Conservation (phyloP, 371 early-diverging fungal genomes). For the Mucor circinelloides region DNA sequence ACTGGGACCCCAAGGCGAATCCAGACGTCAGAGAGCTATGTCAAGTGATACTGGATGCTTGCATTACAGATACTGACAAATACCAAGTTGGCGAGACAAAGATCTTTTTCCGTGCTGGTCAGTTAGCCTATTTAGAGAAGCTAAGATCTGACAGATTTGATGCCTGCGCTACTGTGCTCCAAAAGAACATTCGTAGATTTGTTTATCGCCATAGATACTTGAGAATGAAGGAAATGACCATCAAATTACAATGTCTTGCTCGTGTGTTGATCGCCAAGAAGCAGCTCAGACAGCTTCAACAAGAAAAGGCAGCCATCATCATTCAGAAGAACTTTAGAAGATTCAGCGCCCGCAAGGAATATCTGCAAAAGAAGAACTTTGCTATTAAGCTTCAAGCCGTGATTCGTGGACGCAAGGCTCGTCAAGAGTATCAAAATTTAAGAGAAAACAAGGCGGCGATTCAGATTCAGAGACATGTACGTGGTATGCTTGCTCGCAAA, state of each 20-base stretch:
- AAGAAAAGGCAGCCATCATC: conserved; percentile 71
- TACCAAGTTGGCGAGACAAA: conserved; percentile 97
- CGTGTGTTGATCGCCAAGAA: conserved; percentile 66
- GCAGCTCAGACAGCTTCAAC: conserved; percentile 51
- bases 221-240: conserved; percentile 53
- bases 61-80: conserved; percentile 77
- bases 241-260: conserved; percentile 60
- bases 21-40: conserved; percentile 56
- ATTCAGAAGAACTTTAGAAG: conserved; percentile 78
- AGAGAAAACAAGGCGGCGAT: conserved; percentile 70
- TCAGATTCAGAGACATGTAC: conserved; percentile 68
- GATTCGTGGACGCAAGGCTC: conserved; percentile 60
- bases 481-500: conserved; percentile 67
- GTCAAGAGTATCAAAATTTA: conserved; percentile 39
- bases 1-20: conserved; percentile 61
- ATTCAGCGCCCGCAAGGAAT: conserved; percentile 63
- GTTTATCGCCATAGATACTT: conserved; percentile 70
- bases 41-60: conserved; percentile 64
- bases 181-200: conserved; percentile 84
- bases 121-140: conserved; percentile 90
- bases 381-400: conserved; percentile 44
- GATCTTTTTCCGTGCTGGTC: conserved; percentile 99
- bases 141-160: conserved; percentile 78
- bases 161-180: conserved; percentile 81
- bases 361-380: conserved; percentile 34